A percentile compares a stretch with the other conserved stretches of the same genome.
phyloP scores from a whole-genome alignment of 208 protist genomes.

The Trypanosoma lewisi region DNA sequence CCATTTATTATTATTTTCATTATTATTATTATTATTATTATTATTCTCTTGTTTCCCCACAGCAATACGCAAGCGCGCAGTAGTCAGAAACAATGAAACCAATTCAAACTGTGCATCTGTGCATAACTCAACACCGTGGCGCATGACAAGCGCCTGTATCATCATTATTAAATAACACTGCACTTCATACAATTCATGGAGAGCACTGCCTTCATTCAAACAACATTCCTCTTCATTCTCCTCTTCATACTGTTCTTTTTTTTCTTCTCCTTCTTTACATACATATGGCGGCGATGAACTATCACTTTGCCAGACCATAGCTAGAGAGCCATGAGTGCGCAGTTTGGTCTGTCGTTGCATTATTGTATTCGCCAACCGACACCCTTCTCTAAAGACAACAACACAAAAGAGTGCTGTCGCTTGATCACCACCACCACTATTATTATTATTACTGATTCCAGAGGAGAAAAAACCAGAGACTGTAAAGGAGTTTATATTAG shows the following conservation, averaged over 20 bases:
- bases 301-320: slow-evolving; percentile 3
- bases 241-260: background rate
- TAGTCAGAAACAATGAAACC: slow-evolving; percentile 30
- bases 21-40: too few species aligned
- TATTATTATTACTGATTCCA: background rate
- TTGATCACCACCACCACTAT: background rate
- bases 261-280: background rate
- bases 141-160: slow-evolving; percentile 20
- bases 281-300: background rate
- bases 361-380: slow-evolving; percentile 8
- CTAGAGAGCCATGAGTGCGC: slow-evolving; percentile 2
- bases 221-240: background rate
- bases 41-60: slow-evolving; percentile 7
- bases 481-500: too few species aligned
- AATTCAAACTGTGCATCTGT: slow-evolving; percentile 41
- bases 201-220: background rate
- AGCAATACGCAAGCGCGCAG: slow-evolving; percentile 28
- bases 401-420: slow-evolving; percentile 12
- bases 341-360: slow-evolving; percentile 3
- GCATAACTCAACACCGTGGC: slow-evolving; percentile 20
- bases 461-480: background rate
- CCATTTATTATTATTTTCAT: background rate
- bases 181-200: slow-evolving; percentile 27
- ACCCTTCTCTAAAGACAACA: slow-evolving; percentile 17
- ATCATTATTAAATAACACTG: slow-evolving; percentile 28